Base-by-base conservation (phyloP, 768 basidiomycete genomes). In the Termitomyces sp. region DNA sequence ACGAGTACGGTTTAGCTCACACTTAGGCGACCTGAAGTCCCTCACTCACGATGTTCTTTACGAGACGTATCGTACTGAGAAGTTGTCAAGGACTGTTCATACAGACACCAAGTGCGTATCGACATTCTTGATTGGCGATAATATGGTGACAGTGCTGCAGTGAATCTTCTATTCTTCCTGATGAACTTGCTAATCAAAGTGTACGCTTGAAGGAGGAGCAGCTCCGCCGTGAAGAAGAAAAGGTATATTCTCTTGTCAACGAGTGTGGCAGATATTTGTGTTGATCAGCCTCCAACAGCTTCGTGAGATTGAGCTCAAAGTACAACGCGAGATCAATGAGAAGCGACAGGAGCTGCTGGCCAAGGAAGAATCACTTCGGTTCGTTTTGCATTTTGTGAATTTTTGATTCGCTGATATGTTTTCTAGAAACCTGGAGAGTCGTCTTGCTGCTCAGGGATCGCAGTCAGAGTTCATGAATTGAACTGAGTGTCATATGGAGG, bases 151-250 rank as follows among this genome's bases (percentile, higher is more conserved):
- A 41, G 31, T 49, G 54, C 48, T 63, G 2, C 65, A 91, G 89
- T 63, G 91, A 95, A 64, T 87, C 90, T 48, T 95, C 93, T 15
- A 92, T 98, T 66, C 82, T 93, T 20, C 95, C 97, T 1, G 95
- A 98, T 73, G 97, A 98, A 69, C 85, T 99, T 65, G 97, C 97
- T 18, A 94, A 88, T 55, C 97, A 98, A 75, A 93, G 89, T 61
- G 95, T 98, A 48, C 90, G 96, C 58, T 87, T 98, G 78, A 98
- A 98, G 78, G 97, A 98, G 77, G 97, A 99, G 72, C 97, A 98
- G 72, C 87, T 99, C 59, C 88, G 95, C 66, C 80, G 91, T 60
- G 97, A 99, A 72, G 95, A 97, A 78, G 94, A 97, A 80, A 96
- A 96, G 81, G 89, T 91, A 39, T 9, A 15, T 45, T 55, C 39